Evolutionary conservation across 2,329 filamentous ascomycete species (phyloP).

Genomic region (Alternaria sp.): DNA sequence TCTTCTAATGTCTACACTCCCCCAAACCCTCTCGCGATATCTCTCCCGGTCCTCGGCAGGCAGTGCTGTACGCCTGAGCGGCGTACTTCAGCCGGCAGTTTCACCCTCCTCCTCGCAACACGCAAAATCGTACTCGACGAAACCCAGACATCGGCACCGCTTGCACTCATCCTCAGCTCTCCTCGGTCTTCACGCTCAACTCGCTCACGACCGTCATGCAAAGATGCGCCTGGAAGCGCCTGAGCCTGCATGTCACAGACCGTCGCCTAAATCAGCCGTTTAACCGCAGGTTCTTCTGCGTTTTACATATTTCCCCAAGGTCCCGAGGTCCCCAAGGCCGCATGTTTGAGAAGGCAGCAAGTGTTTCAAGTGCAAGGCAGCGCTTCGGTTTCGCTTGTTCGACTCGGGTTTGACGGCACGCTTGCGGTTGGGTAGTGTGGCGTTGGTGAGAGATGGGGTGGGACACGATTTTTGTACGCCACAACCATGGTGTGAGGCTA

Average conservation of each 20-base stretch:
- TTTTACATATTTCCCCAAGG: conserved; percentile 5
- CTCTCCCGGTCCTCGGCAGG: not conserved
- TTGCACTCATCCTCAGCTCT: not conserved
- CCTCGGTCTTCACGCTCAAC: not conserved
- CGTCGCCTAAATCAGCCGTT: conserved; percentile 2
- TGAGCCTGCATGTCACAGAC: not conserved
- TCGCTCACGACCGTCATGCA: not conserved
- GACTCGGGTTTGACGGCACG: not conserved
- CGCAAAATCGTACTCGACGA: not conserved
- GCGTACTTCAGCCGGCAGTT: not conserved
- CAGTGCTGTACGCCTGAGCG: not conserved
- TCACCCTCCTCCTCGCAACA: not conserved
- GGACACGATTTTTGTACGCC: not conserved
- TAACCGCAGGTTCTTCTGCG: conserved; percentile 14
- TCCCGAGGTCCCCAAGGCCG: conserved; percentile 3
- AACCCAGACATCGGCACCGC: not conserved
- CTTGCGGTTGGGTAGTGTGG: not conserved
- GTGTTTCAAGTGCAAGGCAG: conserved; percentile 4
- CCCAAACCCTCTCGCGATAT: not conserved
- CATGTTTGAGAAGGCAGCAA: conserved; percentile 5
- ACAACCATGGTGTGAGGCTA: not conserved
- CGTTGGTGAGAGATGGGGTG: not conserved
- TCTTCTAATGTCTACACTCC: not conserved
- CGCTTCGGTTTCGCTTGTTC: not conserved
- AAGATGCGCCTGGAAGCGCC: not conserved